phyloP scores from a whole-genome alignment of 768 basidiomycete genomes.

The Austroboletus festivus region DNA sequence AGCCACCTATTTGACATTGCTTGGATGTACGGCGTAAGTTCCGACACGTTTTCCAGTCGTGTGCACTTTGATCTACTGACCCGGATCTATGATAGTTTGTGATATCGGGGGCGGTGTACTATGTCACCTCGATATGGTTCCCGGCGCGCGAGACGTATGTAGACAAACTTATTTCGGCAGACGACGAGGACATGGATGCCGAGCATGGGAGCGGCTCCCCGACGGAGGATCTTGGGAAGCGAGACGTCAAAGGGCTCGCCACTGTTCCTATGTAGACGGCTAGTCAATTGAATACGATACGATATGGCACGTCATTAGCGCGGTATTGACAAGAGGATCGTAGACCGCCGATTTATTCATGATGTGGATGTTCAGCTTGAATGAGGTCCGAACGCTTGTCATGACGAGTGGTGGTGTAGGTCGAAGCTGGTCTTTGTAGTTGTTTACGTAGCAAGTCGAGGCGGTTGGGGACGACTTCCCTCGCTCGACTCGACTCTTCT shows the following conservation, averaged over 20 bases:
- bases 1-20: constrained; percentile 63
- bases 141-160: constrained; percentile 30
- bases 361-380: no score
- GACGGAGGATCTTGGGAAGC: constrained; percentile 6
- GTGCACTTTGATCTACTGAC: no score
- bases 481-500: no score
- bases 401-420: no score
- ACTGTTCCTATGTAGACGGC: neutral
- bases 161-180: constrained; percentile 27
- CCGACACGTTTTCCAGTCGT: neutral
- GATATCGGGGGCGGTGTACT: constrained; percentile 29
- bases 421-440: constrained; percentile 11
- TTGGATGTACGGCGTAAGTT: constrained; percentile 73
- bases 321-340: no score
- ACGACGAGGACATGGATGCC: constrained; percentile 11
- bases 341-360: no score
- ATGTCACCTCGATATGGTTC: constrained; percentile 29
- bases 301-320: no score
- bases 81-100: no score
- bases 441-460: constrained; percentile 15
- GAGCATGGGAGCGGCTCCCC: neutral
- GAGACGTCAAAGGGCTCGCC: neutral
- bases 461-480: no score
- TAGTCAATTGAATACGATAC: no score
- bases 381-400: no score